phyloP scores from a whole-genome alignment of 768 basidiomycete genomes.

The Lyophyllum atratum region DNA sequence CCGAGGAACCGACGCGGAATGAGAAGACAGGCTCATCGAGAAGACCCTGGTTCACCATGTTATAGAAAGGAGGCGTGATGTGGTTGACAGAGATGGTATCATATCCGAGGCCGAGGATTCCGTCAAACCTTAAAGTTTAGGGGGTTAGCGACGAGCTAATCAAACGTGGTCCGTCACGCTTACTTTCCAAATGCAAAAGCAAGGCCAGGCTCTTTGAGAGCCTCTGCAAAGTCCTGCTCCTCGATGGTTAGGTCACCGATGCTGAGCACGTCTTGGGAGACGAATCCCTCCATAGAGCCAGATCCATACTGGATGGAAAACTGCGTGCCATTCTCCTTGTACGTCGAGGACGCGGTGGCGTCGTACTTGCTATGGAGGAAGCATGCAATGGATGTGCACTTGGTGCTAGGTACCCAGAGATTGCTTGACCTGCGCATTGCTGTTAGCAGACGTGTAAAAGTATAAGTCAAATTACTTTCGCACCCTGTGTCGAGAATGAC shows the following conservation, averaged over 20 bases:
- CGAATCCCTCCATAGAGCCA: slow-evolving; percentile 95
- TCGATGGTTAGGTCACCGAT: slow-evolving; percentile 84
- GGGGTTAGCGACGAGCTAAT: not conserved
- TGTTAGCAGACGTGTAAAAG: not conserved
- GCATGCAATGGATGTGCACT: slow-evolving; percentile 88
- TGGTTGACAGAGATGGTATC: slow-evolving; percentile 95
- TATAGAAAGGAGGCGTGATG: slow-evolving; percentile 93
- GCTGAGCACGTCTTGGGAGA: slow-evolving; percentile 77
- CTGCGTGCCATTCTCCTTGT: slow-evolving; percentile 86
- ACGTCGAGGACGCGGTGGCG: slow-evolving; percentile 71
- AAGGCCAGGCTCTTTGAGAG: slow-evolving; percentile 93
- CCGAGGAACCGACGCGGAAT: slow-evolving; percentile 88
- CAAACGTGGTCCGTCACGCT: slow-evolving; percentile 27
- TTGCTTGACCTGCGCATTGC: slow-evolving; percentile 70
- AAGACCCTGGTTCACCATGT: slow-evolving; percentile 81
- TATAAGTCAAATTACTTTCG: not conserved
- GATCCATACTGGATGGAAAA: slow-evolving; percentile 95
- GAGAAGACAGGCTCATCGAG: slow-evolving; percentile 89
- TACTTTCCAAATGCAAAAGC: slow-evolving; percentile 96
- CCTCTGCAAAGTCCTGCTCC: slow-evolving; percentile 90
- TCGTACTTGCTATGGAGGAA: slow-evolving; percentile 96
- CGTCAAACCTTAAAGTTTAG: slow-evolving; percentile 72
- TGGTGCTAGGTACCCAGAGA: slow-evolving; percentile 86
- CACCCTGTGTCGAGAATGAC: slow-evolving; percentile 94
- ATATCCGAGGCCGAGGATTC: slow-evolving; percentile 92